phyloP scores from a whole-genome alignment of 495 filamentous ascomycete species.

The Endocarpon pusillum region DNA sequence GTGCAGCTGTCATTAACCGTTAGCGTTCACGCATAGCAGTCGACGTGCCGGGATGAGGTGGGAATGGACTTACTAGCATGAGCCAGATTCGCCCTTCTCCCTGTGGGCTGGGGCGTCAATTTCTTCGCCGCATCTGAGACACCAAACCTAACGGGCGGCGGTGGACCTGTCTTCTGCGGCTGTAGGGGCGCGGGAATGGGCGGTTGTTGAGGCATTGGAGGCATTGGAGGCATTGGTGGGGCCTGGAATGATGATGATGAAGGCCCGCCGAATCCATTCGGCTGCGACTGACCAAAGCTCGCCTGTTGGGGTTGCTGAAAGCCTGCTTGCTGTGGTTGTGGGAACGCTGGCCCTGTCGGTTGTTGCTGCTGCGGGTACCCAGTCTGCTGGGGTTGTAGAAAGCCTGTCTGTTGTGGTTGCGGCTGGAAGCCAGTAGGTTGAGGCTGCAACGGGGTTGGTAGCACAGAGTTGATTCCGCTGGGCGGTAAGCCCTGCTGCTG shows the following conservation, averaged over 20 bases:
- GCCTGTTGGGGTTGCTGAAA: slow-evolving; percentile 3
- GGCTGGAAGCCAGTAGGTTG: slow-evolving; percentile 29
- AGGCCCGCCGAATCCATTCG: slow-evolving; percentile 10
- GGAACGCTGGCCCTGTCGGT: slow-evolving; percentile 27
- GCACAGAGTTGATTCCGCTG: slow-evolving; percentile 36
- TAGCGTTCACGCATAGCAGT: too few species aligned
- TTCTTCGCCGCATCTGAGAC: slow-evolving; percentile 54
- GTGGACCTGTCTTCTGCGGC: slow-evolving; percentile 86
- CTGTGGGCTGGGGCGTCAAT: slow-evolving; percentile 76
- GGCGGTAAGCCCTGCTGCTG: slow-evolving; percentile 25
- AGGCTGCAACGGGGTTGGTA: slow-evolving; percentile 37
- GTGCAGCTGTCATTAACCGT: too few species aligned
- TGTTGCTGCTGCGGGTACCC: slow-evolving; percentile 10
- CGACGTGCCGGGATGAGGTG: too few species aligned
- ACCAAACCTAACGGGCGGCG: slow-evolving; percentile 80
- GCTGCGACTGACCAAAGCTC: slow-evolving; percentile 1
- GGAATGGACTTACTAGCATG: slow-evolving; percentile 96
- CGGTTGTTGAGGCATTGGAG: slow-evolving; percentile 30
- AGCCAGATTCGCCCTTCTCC: slow-evolving; percentile 69
- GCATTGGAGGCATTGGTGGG: slow-evolving; percentile 21
- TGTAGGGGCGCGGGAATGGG: slow-evolving; percentile 41
- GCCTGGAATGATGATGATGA: slow-evolving; percentile 9
- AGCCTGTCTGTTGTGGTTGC: slow-evolving; percentile 9
- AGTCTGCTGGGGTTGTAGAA: slow-evolving; percentile 1
- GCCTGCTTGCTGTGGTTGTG: slow-evolving; percentile 27